Evolutionary conservation across 164 flowering plant species (phyloP), one percentile per base, ranked within the genome.

Genomic region (Chimonanthus salicifolius): DNA sequence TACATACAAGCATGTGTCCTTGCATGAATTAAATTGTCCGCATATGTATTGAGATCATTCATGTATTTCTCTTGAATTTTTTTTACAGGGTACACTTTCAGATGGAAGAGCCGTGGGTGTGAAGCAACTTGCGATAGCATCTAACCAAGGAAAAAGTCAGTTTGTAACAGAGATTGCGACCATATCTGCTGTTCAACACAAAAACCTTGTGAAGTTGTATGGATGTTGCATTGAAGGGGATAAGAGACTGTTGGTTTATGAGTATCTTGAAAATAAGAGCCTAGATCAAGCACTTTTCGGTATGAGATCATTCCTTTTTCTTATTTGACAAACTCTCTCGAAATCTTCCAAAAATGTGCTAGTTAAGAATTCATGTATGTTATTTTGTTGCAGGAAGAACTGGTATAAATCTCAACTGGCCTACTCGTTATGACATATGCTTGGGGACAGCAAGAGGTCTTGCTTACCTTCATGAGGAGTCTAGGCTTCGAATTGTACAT

Each of bases 121-220:
- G 46, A 92, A 92, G 81, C 89, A 89, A 82, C 83, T 90, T 16
- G 87, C 90, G 43, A 82, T 82, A 3, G 78, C 87, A 76, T 92
- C 97, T 47, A 88, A 83, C 72, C 94, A 92, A 73, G 92, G 91
- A 73, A 90, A 87, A 82, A 80, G 75, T 72, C 92, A 91, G 78
- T 91, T 91, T 77, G 73, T 87, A 44, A 78, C 97, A 13, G 97
- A 92, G 78, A 88, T 92, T 77, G 89, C 90, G 0, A 89, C 92
- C 47, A 90, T 92, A 75, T 92, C 97, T 46, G 88, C 94, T 7
- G 97, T 92, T 51, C 93, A 89, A 74, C 97, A 92, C 46, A 88
- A 89, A 6, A 90, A 92, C 81, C 89, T 92, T 64, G 94, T 92
- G 76, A 89, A 85, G 77, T 75, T 92, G 77, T 88, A 84, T 76